Evolutionary conservation across 2,329 filamentous ascomycete species (phyloP).

Genomic region (Beauveria asiatica): DNA sequence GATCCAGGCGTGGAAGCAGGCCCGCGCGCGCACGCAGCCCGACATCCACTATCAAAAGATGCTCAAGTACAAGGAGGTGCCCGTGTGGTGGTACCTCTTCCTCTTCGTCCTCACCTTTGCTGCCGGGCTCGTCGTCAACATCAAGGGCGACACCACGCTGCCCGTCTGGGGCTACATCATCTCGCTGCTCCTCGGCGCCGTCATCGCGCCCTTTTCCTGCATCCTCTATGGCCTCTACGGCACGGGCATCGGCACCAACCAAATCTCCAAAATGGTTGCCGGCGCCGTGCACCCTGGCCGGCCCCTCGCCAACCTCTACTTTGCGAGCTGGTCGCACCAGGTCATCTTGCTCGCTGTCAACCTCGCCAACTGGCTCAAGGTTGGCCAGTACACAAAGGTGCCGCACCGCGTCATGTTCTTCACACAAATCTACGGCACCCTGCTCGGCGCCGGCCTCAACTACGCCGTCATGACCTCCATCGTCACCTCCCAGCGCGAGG

Average conservation of each 20-base stretch:
- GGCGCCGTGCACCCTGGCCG: conserved; percentile 35
- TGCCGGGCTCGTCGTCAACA: conserved; percentile 25
- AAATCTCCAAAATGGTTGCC: conserved; percentile 34
- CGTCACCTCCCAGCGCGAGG: conserved; percentile 31
- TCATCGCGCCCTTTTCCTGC: conserved; percentile 26
- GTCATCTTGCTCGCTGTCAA: conserved; percentile 25
- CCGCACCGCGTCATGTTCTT: conserved; percentile 30
- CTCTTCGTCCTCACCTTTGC: conserved; percentile 25
- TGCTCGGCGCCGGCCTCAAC: conserved; percentile 35
- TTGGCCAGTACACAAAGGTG: conserved; percentile 30
- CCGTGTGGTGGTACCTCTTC: conserved; percentile 28
- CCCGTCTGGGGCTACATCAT: conserved; percentile 29
- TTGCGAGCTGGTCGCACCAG: conserved; percentile 27
- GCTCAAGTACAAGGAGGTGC: conserved; percentile 30
- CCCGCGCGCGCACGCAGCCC: conserved; percentile 13
- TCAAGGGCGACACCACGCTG: conserved; percentile 28
- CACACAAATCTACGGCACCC: conserved; percentile 32
- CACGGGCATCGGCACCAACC: conserved; percentile 15
- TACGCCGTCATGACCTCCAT: conserved; percentile 39
- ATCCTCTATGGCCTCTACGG: conserved; percentile 22
- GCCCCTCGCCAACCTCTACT: conserved; percentile 35
- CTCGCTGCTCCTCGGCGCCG: conserved; percentile 24
- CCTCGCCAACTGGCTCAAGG: conserved; percentile 23
- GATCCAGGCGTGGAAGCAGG: conserved; percentile 15
- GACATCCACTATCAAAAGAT: conserved; percentile 35